Evolutionary conservation across 2,329 filamentous ascomycete species (phyloP).

Genomic region (Daldinia sp.): DNA sequence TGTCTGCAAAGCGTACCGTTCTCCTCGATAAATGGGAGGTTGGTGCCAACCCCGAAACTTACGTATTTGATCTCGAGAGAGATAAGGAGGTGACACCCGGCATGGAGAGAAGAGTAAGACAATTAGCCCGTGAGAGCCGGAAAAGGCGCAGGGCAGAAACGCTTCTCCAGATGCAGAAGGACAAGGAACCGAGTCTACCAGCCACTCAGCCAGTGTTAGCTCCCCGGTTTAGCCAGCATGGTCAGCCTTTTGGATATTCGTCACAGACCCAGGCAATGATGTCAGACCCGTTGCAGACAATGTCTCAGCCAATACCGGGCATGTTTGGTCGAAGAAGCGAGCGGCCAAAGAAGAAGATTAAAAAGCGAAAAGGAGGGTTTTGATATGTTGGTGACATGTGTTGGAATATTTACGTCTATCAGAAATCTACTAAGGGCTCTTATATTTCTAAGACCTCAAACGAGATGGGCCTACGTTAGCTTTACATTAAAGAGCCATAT

Average conservation of each 20-base stretch:
- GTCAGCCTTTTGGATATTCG: constrained; percentile 32
- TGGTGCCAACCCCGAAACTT: constrained; percentile 37
- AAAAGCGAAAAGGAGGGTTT: constrained; percentile 46
- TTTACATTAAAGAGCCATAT: background rate
- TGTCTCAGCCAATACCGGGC: constrained; percentile 47
- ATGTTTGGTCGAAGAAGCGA: constrained; percentile 43
- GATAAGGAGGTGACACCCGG: constrained; percentile 40
- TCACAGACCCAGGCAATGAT: constrained; percentile 36
- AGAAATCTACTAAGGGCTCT: background rate
- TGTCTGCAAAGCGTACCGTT: constrained; percentile 36
- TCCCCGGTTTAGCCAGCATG: constrained; percentile 39
- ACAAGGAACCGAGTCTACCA: constrained; percentile 39
- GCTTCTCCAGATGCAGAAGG: constrained; percentile 40
- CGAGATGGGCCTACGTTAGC: background rate
- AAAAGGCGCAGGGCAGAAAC: constrained; percentile 46
- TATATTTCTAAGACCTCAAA: background rate
- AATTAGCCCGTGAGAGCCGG: constrained; percentile 41
- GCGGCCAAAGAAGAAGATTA: constrained; percentile 43
- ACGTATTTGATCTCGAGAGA: constrained; percentile 45
- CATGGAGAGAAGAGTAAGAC: constrained; percentile 40
- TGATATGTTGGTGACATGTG: constrained; percentile 22
- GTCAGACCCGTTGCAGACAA: constrained; percentile 40
- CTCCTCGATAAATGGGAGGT: constrained; percentile 45
- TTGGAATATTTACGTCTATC: background rate
- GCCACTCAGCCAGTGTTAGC: constrained; percentile 42